Evolutionary conservation across 2,329 filamentous ascomycete species (phyloP).

Genomic region (Paraphoma sp.): DNA sequence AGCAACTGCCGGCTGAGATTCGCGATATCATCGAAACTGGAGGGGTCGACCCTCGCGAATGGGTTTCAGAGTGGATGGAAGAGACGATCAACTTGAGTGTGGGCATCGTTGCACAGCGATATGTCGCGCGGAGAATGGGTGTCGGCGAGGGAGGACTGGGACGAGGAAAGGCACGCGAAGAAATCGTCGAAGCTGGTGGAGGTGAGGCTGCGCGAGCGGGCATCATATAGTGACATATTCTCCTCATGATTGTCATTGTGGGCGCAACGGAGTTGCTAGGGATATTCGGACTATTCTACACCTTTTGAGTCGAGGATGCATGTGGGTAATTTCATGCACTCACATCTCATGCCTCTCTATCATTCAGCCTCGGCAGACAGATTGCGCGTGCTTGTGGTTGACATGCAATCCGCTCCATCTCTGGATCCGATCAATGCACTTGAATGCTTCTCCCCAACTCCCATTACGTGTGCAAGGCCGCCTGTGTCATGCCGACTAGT

Average conservation of each 20-base stretch:
- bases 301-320: neutral
- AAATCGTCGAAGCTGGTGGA: conserved; percentile 63
- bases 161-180: conserved; percentile 63
- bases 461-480: too few species aligned
- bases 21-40: conserved; percentile 77
- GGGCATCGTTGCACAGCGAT: conserved; percentile 89
- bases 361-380: too few species aligned
- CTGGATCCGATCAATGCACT: too few species aligned
- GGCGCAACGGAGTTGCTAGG: conserved; percentile 7
- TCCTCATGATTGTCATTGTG: neutral
- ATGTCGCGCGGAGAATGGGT: conserved; percentile 94
- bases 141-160: conserved; percentile 80
- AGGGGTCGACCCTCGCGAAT: conserved; percentile 90
- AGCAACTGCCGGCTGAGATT: conserved; percentile 80
- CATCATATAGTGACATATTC: conserved; percentile 31
- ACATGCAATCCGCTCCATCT: too few species aligned
- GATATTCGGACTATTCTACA: neutral
- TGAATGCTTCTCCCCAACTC: too few species aligned
- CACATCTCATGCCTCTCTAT: too few species aligned
- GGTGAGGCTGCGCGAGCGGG: conserved; percentile 67
- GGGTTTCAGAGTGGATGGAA: conserved; percentile 97
- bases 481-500: too few species aligned
- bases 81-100: conserved; percentile 79
- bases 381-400: too few species aligned
- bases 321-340: neutral